Evolutionary conservation across 2,329 filamentous ascomycete genomes (phyloP).

Genomic region (Talaromyces sp.): DNA sequence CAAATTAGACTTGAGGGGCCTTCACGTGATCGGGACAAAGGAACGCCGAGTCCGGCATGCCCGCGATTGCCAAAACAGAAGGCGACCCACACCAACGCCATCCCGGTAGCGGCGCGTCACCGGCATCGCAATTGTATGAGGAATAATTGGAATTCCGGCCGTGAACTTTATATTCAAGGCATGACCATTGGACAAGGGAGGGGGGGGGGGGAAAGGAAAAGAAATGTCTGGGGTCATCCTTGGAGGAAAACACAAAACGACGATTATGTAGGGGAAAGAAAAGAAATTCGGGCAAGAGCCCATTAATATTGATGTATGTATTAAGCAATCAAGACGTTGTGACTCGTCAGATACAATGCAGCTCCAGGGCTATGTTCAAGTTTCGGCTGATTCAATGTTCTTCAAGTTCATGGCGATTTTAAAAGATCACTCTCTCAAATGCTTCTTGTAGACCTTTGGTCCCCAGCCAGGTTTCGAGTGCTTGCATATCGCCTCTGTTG

Average conservation of each 20-base stretch:
- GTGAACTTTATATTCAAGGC: too few species aligned
- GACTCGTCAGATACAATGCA: too few species aligned
- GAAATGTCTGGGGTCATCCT: too few species aligned
- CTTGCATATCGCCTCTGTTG: slow-evolving; percentile 40
- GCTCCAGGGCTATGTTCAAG: too few species aligned
- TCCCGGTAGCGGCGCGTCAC: slow-evolving; percentile 14
- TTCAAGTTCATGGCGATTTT: slow-evolving; percentile 36
- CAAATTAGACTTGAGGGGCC: too few species aligned
- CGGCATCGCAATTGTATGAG: slow-evolving; percentile 13
- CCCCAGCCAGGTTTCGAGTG: slow-evolving; percentile 34
- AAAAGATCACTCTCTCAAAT: slow-evolving; percentile 39
- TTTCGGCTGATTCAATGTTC: slow-evolving; percentile 6
- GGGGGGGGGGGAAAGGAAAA: too few species aligned
- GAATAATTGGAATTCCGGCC: background rate
- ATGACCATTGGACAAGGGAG: too few species aligned
- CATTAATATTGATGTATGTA: too few species aligned
- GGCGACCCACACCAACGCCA: background rate
- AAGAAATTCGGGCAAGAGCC: too few species aligned
- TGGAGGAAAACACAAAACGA: too few species aligned
- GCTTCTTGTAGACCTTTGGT: slow-evolving; percentile 31
- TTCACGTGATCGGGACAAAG: background rate
- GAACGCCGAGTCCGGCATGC: background rate
- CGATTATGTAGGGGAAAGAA: too few species aligned
- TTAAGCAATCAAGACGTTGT: too few species aligned
- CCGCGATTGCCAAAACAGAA: background rate